A percentile compares a stretch with the other conserved stretches of the same genome.
Evolutionary conservation across 208 protist species (phyloP).

Genomic region (Wallacemonas rigidus): DNA sequence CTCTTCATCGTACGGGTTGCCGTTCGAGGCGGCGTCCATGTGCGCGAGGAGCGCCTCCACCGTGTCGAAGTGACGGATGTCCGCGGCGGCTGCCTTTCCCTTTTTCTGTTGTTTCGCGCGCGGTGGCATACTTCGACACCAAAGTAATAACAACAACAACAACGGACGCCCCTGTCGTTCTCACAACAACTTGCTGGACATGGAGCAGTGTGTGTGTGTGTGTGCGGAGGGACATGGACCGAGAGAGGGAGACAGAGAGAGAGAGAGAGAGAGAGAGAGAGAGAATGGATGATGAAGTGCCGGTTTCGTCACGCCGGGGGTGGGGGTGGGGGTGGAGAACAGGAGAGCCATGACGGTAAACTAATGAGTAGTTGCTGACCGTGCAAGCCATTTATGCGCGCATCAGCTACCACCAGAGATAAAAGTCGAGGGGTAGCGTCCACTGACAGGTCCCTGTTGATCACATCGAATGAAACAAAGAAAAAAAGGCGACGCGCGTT

Average conservation of each 20-base stretch:
- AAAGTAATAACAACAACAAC: not conserved
- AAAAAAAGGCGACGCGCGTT: no score
- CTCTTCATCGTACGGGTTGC: conserved; percentile 38
- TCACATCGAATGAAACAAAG: no score
- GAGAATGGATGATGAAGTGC: not conserved
- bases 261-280: conserved; percentile 22
- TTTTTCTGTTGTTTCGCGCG: conserved; percentile 3
- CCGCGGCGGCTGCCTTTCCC: not conserved
- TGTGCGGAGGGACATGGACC: no score
- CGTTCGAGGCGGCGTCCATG: conserved; percentile 19
- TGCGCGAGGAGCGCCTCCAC: conserved; percentile 18
- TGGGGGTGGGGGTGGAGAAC: not conserved
- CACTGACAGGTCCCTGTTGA: no score
- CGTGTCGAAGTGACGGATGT: conserved; percentile 16
- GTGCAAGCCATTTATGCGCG: no score
- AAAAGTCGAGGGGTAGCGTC: no score
- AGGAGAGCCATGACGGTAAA: not conserved
- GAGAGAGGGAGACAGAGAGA: not conserved
- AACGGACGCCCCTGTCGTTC: no score
- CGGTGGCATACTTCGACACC: not conserved
- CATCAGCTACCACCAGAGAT: no score
- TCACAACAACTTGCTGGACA: not conserved
- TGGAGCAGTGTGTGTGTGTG: not conserved
- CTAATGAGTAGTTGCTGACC: not conserved
- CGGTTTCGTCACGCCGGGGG: not conserved